Percentiles rank a stretch among this genome's conserved stretches.
Evolutionary conservation across 805 yeast species (phyloP).

Genomic region (Saturnispora sanitii): DNA sequence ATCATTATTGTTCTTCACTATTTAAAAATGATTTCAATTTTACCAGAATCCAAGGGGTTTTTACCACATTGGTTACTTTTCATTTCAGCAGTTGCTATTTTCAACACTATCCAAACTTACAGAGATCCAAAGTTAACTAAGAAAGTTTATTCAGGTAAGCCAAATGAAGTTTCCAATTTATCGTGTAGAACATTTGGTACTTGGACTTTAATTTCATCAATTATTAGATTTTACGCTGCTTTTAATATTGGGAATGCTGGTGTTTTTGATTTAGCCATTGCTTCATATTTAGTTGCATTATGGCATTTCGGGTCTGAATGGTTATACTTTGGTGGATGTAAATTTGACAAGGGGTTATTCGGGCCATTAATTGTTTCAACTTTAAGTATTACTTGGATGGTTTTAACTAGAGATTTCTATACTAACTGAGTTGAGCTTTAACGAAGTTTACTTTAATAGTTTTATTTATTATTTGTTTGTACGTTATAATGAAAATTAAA

Average conservation of each 20-base stretch:
- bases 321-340: slow-evolving; percentile 68
- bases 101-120: slow-evolving; percentile 85
- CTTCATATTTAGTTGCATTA: slow-evolving; percentile 75
- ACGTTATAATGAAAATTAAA: no score
- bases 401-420: slow-evolving; percentile 56
- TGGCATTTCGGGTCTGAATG: slow-evolving; percentile 80
- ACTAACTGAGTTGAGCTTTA: slow-evolving; percentile 7
- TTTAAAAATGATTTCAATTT: slow-evolving; percentile 15
- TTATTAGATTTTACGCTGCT: slow-evolving; percentile 83
- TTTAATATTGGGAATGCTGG: slow-evolving; percentile 58
- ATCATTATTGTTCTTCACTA: not conserved
- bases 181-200: slow-evolving; percentile 98
- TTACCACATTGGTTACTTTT: slow-evolving; percentile 74
- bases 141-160: slow-evolving; percentile 62
- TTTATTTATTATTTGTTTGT: not conserved
- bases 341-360: slow-evolving; percentile 74
- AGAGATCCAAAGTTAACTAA: slow-evolving; percentile 60
- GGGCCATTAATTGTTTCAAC: slow-evolving; percentile 85
- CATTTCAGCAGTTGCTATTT: slow-evolving; percentile 79
- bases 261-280: slow-evolving; percentile 68
- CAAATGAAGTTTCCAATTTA: slow-evolving; percentile 47
- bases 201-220: slow-evolving; percentile 84
- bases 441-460: no score
- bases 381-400: slow-evolving; percentile 74
- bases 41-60: slow-evolving; percentile 42